Conservation (phyloP, 345 rosid species). For the Tarenaya hassleriana region DNA sequence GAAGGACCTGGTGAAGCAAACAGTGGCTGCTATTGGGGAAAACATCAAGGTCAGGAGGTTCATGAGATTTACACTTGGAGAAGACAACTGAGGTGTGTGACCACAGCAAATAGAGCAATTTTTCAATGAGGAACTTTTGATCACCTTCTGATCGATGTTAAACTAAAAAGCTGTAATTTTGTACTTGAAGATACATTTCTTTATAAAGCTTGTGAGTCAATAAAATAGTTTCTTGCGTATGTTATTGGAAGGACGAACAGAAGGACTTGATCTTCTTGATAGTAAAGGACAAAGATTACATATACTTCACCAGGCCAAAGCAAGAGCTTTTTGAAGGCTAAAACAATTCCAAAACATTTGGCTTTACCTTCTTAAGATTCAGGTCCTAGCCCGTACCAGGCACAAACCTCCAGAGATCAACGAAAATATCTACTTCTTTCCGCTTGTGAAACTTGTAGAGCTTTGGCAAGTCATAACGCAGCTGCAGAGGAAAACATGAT, state of each 20-base stretch:
- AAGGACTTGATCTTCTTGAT: too few species aligned
- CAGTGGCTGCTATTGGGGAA: constrained; percentile 84
- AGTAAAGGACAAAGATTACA: too few species aligned
- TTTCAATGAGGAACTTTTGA: too few species aligned
- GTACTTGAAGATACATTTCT: not conserved
- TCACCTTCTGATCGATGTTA: not conserved
- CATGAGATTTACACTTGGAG: constrained; percentile 65
- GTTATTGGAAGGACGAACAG: too few species aligned
- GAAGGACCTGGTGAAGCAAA: constrained; percentile 80
- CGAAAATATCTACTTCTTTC: constrained; percentile 78
- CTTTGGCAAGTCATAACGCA: constrained; percentile 69
- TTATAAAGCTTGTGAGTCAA: constrained; percentile 1
- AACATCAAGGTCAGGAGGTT: constrained; percentile 77
- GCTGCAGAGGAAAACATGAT: constrained; percentile 36
- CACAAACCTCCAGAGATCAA: constrained; percentile 93
- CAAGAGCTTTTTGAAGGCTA: not conserved
- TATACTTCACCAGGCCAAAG: too few species aligned
- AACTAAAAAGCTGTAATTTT: not conserved
- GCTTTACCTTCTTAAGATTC: too few species aligned
- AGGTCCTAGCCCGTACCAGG: constrained; percentile 34
- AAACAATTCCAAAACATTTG: too few species aligned
- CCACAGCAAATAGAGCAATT: too few species aligned
- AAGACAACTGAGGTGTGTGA: constrained; percentile 28
- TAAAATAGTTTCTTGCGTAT: too few species aligned
- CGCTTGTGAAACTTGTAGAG: constrained; percentile 84